Percentiles rank a stretch among this genome's conserved stretches.
Evolutionary conservation across 225 moss, liverwort and hornwort genomes (phyloP).

Genomic region (Pseudoscleropodium purum): DNA sequence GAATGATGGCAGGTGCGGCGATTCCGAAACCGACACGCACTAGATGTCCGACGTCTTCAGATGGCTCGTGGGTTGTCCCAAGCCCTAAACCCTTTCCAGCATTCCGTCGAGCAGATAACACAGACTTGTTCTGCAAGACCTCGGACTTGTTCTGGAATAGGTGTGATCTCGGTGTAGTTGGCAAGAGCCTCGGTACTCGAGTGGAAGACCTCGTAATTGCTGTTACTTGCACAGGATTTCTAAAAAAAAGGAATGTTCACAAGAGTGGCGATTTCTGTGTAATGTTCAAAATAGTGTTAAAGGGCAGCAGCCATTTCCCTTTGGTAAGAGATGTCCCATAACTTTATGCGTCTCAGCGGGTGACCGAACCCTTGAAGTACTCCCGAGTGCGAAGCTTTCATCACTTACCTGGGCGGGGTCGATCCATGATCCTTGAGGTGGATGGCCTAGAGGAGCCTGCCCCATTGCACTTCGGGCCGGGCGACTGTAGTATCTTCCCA

Average conservation of each 20-base stretch:
- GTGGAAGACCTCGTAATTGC: constrained; percentile 27
- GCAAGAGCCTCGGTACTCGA: constrained; percentile 1
- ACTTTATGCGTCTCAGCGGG: not conserved
- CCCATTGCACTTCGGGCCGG: not conserved
- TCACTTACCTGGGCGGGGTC: not conserved
- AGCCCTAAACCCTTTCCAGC: not conserved
- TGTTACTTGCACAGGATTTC: constrained; percentile 12
- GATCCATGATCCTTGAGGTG: not conserved
- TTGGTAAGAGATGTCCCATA: not conserved
- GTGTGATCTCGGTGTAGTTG: constrained; percentile 20
- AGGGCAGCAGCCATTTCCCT: not conserved
- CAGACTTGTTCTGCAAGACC: constrained; percentile 12
- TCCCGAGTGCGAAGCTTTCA: fast-evolving
- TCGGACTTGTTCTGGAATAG: constrained; percentile 29
- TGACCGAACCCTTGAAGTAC: not conserved
- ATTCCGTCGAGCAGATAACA: not conserved
- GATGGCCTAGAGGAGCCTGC: not conserved
- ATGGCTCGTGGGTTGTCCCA: too few relatives aligned
- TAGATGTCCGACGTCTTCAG: not conserved
- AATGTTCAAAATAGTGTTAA: not conserved
- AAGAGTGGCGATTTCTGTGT: not conserved
- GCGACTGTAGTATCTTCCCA: not conserved
- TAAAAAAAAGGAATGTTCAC: not conserved
- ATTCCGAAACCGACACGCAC: not conserved
- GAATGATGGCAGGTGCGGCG: not conserved